Evolutionary conservation across 176 grass and related monocot genomes (phyloP), one percentile per base, ranked within the genome.

Genomic region (Phragmites australis): DNA sequence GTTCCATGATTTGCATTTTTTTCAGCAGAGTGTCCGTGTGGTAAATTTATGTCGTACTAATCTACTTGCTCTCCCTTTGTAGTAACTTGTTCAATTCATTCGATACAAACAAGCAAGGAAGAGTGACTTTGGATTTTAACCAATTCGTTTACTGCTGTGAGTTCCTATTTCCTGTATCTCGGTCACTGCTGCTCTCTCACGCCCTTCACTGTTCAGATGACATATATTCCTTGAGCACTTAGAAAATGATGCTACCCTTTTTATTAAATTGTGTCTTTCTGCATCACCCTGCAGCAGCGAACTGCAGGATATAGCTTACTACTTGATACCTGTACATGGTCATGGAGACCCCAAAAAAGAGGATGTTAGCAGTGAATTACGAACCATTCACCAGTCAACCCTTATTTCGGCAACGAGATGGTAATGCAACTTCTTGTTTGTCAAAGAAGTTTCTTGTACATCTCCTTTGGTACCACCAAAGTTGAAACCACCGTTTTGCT

Each of bases 121-220:
- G 90, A 87, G 88, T 97, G 43, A 91, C 83, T 23, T 51, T 97
- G 60, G 93, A 97, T 89, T 97, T 97, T 76, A 93, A 97, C 72
- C 90, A 97, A 70, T 97, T 97, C 44, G 47, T 97, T 45, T 97
- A 93, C 78, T 97, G 93, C 60, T 87, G 93, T 93, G 75, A 93
- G 93, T 97, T 64, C 50, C 54, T 61, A 16, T 57, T 80, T 14
- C 45, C 29, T 29, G 11, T 75, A 53, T 65, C 41, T 22, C 54
- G 43, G 37, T 29, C 53, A 40, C 1, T 67, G 44, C 52, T 22
- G 8, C 44, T 84, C 55, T 73, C 14, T 32, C 43, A 32, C 82
- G 31, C 51, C 4, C 12, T 53, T 79, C 1, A 76, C 11, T 25
- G n/a, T 54, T 18, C 39, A 60, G 0, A 65, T 15, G 37, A 83